phyloP scores from a whole-genome alignment of 805 yeast genomes.

The Teunomyces barrocoloradensis region DNA sequence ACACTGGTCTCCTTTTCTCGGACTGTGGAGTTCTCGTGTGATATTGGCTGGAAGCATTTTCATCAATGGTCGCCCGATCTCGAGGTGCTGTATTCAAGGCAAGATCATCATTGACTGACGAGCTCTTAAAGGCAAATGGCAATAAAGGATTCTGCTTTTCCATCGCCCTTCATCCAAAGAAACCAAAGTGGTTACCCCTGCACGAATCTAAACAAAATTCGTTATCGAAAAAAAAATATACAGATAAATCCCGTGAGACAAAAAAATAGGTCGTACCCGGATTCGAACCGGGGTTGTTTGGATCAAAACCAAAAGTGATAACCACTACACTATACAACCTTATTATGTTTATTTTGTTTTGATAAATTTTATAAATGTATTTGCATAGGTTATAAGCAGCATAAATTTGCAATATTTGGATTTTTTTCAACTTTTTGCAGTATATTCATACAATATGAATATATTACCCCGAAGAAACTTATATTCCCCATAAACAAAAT shows the following conservation, averaged over 20 bases:
- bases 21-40: constrained; percentile 32
- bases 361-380: neutral
- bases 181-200: neutral
- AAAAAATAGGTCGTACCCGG: constrained; percentile 66
- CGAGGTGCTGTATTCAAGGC: constrained; percentile 41
- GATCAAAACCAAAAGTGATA: constrained; percentile 81
- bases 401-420: neutral
- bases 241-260: neutral
- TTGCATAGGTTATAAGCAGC: no score
- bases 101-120: constrained; percentile 24
- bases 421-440: neutral
- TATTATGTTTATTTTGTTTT: neutral
- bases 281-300: constrained; percentile 82
- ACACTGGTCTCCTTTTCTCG: constrained; percentile 16
- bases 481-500: no score
- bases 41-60: constrained; percentile 44
- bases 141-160: constrained; percentile 38
- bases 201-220: no score
- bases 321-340: constrained; percentile 71
- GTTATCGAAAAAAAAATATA: neutral
- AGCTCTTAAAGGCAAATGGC: constrained; percentile 49
- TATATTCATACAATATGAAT: neutral
- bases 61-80: constrained; percentile 37
- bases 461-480: neutral
- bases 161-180: constrained; percentile 10